phyloP scores from a whole-genome alignment of 73 alveolate genomes.

The Tetrahymena thermophila region DNA sequence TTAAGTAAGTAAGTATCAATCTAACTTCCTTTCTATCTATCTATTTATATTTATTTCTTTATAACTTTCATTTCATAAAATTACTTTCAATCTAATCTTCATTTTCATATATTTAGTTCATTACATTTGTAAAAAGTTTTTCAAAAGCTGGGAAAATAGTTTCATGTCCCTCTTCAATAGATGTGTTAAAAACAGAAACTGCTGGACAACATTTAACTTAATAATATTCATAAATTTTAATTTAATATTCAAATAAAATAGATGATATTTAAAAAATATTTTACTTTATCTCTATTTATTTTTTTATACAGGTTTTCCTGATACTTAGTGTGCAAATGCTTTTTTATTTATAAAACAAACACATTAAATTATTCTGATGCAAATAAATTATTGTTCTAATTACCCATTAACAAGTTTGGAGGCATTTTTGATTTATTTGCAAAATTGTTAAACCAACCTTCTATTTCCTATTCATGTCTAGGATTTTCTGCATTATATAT shows the following conservation, averaged over 20 bases:
- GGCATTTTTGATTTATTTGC: constrained; percentile 59
- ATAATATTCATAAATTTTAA: constrained; percentile 26
- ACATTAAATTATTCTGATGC: background rate
- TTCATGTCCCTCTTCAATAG: constrained; percentile 55
- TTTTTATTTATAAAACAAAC: background rate
- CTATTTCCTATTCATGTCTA: constrained; percentile 52
- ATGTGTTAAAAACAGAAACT: constrained; percentile 53
- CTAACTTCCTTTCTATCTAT: too few relatives aligned
- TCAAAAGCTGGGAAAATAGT: constrained; percentile 64
- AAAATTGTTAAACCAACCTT: constrained; percentile 54
- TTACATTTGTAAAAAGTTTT: constrained; percentile 50
- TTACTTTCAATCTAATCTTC: constrained; percentile 59
- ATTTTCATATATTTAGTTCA: constrained; percentile 51
- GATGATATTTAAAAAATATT: background rate
- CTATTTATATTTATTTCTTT: too few relatives aligned
- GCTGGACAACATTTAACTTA: constrained; percentile 48
- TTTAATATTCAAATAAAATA: constrained; percentile 30
- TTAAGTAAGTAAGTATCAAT: too few relatives aligned
- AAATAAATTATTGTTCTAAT: background rate
- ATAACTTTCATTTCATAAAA: constrained; percentile 43
- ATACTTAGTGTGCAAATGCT: constrained; percentile 30
- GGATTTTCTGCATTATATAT: constrained; percentile 65
- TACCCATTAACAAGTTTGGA: constrained; percentile 66
- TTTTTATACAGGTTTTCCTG: constrained; percentile 33
- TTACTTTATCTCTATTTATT: background rate